These are phyloP conservation scores for Exophiala dermatitidis DNA, from an alignment of 2,329 filamentous ascomycete genomes.

Conservation along the genomic window DNA sequence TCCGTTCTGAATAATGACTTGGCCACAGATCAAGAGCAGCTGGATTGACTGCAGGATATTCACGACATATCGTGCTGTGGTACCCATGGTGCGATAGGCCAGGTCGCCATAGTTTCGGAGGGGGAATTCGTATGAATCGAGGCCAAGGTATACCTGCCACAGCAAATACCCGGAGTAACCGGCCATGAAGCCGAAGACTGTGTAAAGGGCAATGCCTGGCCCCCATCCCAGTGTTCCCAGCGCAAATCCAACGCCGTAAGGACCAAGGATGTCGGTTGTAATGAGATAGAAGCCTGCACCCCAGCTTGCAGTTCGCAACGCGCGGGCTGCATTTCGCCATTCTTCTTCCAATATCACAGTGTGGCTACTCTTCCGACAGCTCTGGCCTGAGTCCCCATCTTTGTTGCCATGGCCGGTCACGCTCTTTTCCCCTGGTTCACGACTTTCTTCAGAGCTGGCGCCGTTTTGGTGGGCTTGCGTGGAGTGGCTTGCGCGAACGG, in stretches of 20 bases:
- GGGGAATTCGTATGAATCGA: slow-evolving; percentile 45
- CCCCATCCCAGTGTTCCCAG: slow-evolving; percentile 36
- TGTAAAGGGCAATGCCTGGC: slow-evolving; percentile 43
- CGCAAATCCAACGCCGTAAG: slow-evolving; percentile 36
- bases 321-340: slow-evolving; percentile 43
- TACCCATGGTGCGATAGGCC: slow-evolving; percentile 44
- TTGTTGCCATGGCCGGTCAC: not conserved
- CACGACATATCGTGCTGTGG: slow-evolving; percentile 40
- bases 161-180: slow-evolving; percentile 43
- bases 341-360: slow-evolving; percentile 29
- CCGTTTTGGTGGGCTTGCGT: not conserved
- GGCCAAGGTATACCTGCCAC: slow-evolving; percentile 41
- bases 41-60: slow-evolving; percentile 46
- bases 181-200: slow-evolving; percentile 39
- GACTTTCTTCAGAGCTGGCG: slow-evolving; percentile 1
- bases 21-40: slow-evolving; percentile 32
- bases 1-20: slow-evolving; percentile 26
- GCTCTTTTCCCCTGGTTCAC: not conserved
- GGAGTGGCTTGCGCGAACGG: not conserved
- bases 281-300: slow-evolving; percentile 46
- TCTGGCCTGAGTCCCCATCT: not conserved
- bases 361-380: slow-evolving; percentile 5
- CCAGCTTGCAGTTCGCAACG: slow-evolving; percentile 40
- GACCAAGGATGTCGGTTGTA: slow-evolving; percentile 45
- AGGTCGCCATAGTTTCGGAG: slow-evolving; percentile 44